phyloP scores from a whole-genome alignment of 2,329 filamentous ascomycete genomes.

The Aspergillus sp. region DNA sequence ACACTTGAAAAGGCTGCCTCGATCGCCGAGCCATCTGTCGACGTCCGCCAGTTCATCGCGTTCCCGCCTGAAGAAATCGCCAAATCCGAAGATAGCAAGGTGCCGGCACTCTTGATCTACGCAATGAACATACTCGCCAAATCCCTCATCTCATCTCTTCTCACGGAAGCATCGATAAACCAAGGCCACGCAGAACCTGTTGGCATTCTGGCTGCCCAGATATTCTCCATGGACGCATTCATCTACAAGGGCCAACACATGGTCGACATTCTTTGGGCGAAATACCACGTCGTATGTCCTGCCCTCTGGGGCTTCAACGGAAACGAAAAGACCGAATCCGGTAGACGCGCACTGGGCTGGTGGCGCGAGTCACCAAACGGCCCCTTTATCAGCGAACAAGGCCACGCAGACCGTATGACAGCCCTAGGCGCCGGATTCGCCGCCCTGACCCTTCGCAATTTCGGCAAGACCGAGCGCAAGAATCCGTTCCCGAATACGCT shows the following conservation, averaged over 20 bases:
- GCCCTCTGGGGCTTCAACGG: conserved; percentile 84
- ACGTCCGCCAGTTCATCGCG: conserved; percentile 60
- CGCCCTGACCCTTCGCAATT: conserved; percentile 80
- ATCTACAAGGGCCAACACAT: conserved; percentile 69
- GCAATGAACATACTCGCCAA: conserved; percentile 78
- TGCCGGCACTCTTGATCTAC: conserved; percentile 73
- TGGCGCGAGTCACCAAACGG: conserved; percentile 58
- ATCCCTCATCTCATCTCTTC: conserved; percentile 70
- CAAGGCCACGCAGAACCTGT: conserved; percentile 74
- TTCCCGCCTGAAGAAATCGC: conserved; percentile 45
- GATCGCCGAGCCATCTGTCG: conserved; percentile 58
- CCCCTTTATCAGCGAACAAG: conserved; percentile 68
- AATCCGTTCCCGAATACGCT: conserved; percentile 78
- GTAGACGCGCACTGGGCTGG: conserved; percentile 75
- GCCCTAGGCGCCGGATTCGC: conserved; percentile 85
- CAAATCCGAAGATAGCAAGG: conserved; percentile 50
- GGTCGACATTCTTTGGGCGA: conserved; percentile 84
- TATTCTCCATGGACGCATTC: conserved; percentile 73
- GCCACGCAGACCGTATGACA: conserved; percentile 81
- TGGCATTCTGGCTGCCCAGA: conserved; percentile 73
- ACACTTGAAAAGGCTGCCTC: conserved; percentile 61
- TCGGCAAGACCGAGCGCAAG: conserved; percentile 67
- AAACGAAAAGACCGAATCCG: conserved; percentile 71
- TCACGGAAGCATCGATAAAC: conserved; percentile 67
- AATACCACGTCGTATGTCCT: conserved; percentile 79